These are phyloP conservation scores for Fraxinus albicans DNA, from an alignment of 305 asterid genomes.

Conservation along the genomic window DNA sequence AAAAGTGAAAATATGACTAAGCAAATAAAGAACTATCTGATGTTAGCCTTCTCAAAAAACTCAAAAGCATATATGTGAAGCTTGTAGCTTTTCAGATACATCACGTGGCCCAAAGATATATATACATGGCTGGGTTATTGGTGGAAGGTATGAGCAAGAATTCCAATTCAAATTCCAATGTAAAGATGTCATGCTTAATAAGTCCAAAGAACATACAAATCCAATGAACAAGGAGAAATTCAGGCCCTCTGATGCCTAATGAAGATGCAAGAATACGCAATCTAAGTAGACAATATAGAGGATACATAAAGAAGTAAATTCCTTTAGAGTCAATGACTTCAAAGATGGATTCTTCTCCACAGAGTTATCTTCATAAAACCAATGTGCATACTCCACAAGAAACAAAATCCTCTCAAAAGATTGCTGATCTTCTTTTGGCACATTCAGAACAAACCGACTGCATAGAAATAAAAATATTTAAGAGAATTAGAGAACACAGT, in stretches of 20 bases:
- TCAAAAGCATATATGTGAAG: neutral
- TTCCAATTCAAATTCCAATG: neutral
- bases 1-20: neutral
- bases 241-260: neutral
- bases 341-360: constrained; percentile 92
- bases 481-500: neutral
- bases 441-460: constrained; percentile 98
- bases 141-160: neutral
- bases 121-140: neutral
- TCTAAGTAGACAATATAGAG: constrained; percentile 28
- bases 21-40: neutral
- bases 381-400: constrained; percentile 97
- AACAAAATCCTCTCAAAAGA: constrained; percentile 97
- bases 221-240: neutral
- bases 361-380: constrained; percentile 96
- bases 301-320: constrained; percentile 91
- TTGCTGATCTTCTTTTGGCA: constrained; percentile 99
- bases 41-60: neutral
- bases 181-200: neutral
- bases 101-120: neutral
- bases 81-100: neutral
- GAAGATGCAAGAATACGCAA: constrained; percentile 7
- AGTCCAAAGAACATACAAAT: neutral
- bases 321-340: constrained; percentile 91
- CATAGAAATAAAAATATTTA: constrained; percentile 25